Percentiles rank a stretch among this genome's conserved stretches.
Conservation (phyloP, 2,329 filamentous ascomycete genomes). For the Cladosporium sp. region DNA sequence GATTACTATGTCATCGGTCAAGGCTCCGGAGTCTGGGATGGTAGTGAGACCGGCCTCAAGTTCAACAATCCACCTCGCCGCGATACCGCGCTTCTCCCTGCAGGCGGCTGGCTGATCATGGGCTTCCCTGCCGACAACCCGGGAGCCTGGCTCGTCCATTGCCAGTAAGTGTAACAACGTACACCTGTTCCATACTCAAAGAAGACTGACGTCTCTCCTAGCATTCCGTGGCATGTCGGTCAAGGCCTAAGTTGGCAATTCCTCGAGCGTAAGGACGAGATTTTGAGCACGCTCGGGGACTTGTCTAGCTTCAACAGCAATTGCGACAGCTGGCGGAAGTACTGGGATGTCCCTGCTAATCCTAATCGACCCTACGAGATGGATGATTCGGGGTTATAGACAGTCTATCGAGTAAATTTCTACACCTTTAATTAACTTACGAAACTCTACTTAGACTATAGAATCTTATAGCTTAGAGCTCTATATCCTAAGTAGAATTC, state of each 20-base stretch:
- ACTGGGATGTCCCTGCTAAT: conserved; percentile 18
- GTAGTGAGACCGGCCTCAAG: conserved; percentile 31
- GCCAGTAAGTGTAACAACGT: conserved; percentile 22
- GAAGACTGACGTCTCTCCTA: background rate
- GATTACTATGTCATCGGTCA: conserved; percentile 38
- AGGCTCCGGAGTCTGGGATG: conserved; percentile 31
- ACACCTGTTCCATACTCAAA: background rate
- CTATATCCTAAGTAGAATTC: too few relatives aligned
- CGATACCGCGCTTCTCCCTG: conserved; percentile 44
- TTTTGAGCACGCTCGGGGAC: conserved; percentile 10
- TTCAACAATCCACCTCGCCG: conserved; percentile 44
- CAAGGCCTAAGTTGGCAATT: conserved; percentile 40
- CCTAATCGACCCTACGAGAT: conserved; percentile 20
- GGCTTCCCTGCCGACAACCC: conserved; percentile 49
- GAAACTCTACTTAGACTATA: too few relatives aligned
- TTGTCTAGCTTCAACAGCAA: background rate
- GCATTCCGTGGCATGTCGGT: conserved; percentile 43
- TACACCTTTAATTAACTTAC: background rate
- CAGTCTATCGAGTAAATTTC: background rate
- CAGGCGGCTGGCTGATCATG: conserved; percentile 43
- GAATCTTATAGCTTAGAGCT: too few relatives aligned
- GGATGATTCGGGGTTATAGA: conserved; percentile 24
- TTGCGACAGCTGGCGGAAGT: conserved; percentile 21
- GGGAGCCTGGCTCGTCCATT: conserved; percentile 41
- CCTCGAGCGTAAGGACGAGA: conserved; percentile 32